Conservation (phyloP, 2,329 filamentous ascomycete genomes). For the Penicillium sp. region DNA sequence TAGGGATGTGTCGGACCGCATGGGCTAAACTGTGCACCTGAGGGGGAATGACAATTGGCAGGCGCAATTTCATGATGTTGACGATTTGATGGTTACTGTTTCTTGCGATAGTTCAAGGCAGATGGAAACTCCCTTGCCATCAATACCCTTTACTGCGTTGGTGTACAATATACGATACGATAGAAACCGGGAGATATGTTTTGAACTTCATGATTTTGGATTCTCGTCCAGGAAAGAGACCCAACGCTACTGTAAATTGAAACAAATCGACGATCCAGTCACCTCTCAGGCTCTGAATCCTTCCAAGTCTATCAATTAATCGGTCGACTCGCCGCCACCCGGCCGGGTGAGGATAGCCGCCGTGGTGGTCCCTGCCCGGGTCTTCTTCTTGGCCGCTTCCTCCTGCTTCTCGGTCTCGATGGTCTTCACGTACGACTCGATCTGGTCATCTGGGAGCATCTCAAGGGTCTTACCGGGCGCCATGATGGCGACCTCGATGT, state of each 20-base stretch:
- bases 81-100: constrained; percentile 22
- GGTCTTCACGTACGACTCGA: constrained; percentile 94
- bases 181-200: constrained; percentile 1
- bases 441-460: constrained; percentile 90
- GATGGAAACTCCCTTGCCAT: constrained; percentile 7
- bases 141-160: constrained; percentile 14
- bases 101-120: constrained; percentile 7
- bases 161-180: constrained; percentile 17
- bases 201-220: constrained; percentile 19
- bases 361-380: constrained; percentile 39
- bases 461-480: constrained; percentile 82
- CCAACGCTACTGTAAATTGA: constrained; percentile 22
- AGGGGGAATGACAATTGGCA: not conserved
- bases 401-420: constrained; percentile 99
- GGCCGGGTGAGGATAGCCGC: constrained; percentile 63
- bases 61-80: constrained; percentile 22
- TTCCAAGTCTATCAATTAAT: constrained; percentile 12
- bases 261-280: constrained; percentile 15
- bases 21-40: constrained; percentile 51
- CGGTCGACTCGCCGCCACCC: constrained; percentile 37
- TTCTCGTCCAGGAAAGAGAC: constrained; percentile 18
- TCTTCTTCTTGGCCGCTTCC: constrained; percentile 96
- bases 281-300: constrained; percentile 18
- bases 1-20: constrained; percentile 61
- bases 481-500: constrained; percentile 99